phyloP scores from a whole-genome alignment of 2,329 filamentous ascomycete species.

The Colletotrichum sansevieriae region DNA sequence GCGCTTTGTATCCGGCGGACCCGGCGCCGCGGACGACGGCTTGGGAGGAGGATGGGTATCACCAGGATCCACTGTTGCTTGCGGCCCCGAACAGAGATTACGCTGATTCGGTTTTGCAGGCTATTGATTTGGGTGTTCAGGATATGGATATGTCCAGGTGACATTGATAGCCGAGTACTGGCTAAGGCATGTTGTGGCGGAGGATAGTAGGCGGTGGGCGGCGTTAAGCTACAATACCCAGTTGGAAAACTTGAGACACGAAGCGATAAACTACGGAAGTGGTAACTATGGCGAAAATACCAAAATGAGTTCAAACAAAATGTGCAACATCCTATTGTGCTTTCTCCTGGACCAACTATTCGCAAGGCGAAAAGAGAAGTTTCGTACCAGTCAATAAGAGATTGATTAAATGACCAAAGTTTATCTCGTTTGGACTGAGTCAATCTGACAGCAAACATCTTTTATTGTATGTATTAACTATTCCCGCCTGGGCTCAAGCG shows the following conservation, averaged over 20 bases:
- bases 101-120: conserved; percentile 20
- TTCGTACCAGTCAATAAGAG: no score
- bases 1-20: conserved; percentile 18
- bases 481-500: no score
- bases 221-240: conserved; percentile 32
- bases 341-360: no score
- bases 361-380: no score
- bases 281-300: not conserved
- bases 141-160: conserved; percentile 33
- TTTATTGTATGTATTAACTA: no score
- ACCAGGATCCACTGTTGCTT: conserved; percentile 18
- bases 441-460: no score
- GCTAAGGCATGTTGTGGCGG: no score
- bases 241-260: not conserved
- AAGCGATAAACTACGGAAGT: not conserved
- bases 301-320: no score
- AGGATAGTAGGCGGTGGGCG: not conserved
- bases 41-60: conserved; percentile 6
- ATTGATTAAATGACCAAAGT: conserved; percentile 4
- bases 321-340: no score
- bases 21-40: conserved; percentile 21
- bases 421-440: no score
- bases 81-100: conserved; percentile 15
- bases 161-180: not conserved
- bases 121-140: conserved; percentile 30